Conservation (phyloP, 345 rosid genomes). For the Geranium brycei region DNA sequence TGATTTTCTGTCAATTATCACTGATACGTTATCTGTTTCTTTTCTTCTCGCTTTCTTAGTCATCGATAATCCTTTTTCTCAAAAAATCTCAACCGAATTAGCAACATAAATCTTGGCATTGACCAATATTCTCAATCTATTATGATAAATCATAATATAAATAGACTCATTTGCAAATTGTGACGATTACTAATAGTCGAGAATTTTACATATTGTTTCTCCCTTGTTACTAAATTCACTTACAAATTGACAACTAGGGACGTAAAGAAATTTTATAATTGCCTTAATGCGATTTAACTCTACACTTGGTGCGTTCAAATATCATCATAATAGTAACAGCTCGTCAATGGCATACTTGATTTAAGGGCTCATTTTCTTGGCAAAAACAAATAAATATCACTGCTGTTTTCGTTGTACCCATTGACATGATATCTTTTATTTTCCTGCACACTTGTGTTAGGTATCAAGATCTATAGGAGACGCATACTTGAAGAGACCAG, state of each 20-base stretch:
- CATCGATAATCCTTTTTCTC: neutral
- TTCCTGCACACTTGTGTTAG: conserved; percentile 20
- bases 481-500: conserved; percentile 83
- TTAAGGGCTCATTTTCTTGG: neutral
- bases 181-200: neutral
- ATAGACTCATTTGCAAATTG: too few species aligned
- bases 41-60: neutral
- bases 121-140: too few species aligned
- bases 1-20: neutral
- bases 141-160: neutral
- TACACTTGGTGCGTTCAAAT: neutral
- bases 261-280: too few species aligned
- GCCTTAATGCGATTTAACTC: neutral
- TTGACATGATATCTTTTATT: conserved; percentile 1
- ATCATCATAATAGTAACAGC: neutral
- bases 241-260: too few species aligned
- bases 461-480: conserved; percentile 94
- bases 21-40: neutral
- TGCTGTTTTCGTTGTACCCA: conserved; percentile 3
- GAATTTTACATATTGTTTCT: neutral
- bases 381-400: neutral
- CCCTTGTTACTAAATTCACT: neutral
- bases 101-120: too few species aligned
- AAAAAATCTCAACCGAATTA: neutral
- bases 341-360: neutral